Percentiles rank a stretch among this genome's conserved stretches.
Evolutionary conservation across 169 alveolate species (phyloP).

Genomic region (Miamiensis avidus): DNA sequence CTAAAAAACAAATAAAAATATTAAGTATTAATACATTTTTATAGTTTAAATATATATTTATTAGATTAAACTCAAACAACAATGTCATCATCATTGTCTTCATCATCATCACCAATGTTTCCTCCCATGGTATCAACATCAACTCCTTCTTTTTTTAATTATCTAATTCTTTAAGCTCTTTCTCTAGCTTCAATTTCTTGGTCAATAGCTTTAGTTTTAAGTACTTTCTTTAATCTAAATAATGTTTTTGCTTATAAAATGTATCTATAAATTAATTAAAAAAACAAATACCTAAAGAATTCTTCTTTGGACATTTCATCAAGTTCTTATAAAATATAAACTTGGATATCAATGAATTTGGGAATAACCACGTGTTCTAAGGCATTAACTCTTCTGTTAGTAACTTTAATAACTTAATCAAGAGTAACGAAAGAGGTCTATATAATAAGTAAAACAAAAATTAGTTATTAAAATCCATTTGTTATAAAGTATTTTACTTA

Average conservation of each 20-base stretch:
- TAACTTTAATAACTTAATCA: constrained; percentile 95
- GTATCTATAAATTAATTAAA: constrained; percentile 20
- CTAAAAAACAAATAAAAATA: neutral
- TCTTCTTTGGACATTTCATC: constrained; percentile 97
- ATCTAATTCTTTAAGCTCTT: neutral
- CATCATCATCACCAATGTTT: constrained; percentile 4
- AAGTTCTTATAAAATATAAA: constrained; percentile 92
- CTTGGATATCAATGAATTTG: constrained; percentile 86
- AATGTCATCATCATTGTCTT: constrained; percentile 19
- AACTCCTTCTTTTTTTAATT: constrained; percentile 9
- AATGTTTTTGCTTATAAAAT: constrained; percentile 43
- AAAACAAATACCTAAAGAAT: constrained; percentile 83
- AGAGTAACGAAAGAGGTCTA: constrained; percentile 91
- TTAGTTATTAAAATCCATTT: neutral
- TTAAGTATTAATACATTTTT: neutral
- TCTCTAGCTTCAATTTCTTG: neutral
- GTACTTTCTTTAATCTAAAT: constrained; percentile 63
- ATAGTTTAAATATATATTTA: neutral
- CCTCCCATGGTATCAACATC: constrained; percentile 30
- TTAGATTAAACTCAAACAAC: constrained; percentile 6
- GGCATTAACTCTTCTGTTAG: constrained; percentile 97
- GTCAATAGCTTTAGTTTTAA: constrained; percentile 36
- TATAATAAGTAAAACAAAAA: too few relatives aligned
- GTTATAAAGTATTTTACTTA: constrained; percentile 51
- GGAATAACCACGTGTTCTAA: constrained; percentile 96